Conservation (phyloP, 768 basidiomycete species). For the Mycena chlorophos region DNA sequence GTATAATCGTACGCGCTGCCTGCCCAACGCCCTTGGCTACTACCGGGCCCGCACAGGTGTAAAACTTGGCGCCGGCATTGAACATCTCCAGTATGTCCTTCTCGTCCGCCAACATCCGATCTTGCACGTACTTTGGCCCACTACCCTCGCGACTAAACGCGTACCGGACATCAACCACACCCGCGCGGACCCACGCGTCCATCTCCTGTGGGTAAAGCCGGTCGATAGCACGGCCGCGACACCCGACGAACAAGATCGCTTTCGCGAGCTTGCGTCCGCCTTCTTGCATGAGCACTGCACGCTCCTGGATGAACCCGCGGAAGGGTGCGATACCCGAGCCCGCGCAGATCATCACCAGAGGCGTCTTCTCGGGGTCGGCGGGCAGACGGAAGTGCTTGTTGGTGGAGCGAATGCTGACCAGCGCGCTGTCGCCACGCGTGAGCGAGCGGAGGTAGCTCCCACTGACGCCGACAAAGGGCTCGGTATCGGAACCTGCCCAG, state of each 20-base stretch:
- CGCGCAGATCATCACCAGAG: constrained; percentile 40
- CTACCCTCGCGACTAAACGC: background rate
- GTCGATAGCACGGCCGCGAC: constrained; percentile 40
- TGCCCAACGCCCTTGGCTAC: background rate
- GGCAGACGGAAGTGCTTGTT: constrained; percentile 42
- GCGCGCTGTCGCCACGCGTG: constrained; percentile 39
- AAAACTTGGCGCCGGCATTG: background rate
- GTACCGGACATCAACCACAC: constrained; percentile 32
- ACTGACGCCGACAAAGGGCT: constrained; percentile 44
- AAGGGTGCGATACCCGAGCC: constrained; percentile 50
- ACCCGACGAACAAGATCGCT: constrained; percentile 48
- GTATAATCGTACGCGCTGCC: background rate
- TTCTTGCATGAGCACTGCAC: constrained; percentile 39
- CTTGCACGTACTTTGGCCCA: constrained; percentile 7
- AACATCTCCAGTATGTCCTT: constrained; percentile 1
- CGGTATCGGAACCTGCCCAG: constrained; percentile 27
- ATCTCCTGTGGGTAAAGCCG: constrained; percentile 45
- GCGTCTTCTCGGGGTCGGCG: constrained; percentile 8
- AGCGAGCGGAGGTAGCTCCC: constrained; percentile 44
- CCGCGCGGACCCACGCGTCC: constrained; percentile 40
- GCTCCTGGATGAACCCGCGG: constrained; percentile 51
- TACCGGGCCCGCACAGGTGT: background rate
- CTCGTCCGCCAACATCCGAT: background rate
- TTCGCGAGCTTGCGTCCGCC: constrained; percentile 38
- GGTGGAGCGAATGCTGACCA: constrained; percentile 41